Evolutionary conservation across 805 yeast species (phyloP).

Genomic region (Candida insectorum): DNA sequence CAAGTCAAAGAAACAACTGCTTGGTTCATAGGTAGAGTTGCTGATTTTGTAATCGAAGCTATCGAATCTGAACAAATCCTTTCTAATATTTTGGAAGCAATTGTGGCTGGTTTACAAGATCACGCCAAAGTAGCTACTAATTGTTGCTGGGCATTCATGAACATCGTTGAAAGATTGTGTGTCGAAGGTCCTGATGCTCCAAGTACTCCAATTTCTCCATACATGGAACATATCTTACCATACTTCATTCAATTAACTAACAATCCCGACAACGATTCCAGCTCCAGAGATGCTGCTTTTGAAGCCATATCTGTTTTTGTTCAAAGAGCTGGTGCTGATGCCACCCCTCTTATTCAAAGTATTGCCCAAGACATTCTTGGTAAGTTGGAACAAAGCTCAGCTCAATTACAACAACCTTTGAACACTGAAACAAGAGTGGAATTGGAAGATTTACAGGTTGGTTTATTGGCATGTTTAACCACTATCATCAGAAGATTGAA

Average conservation of each 20-base stretch:
- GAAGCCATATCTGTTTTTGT: conserved; percentile 88
- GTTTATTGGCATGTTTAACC: conserved; percentile 73
- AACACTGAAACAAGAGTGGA: conserved; percentile 69
- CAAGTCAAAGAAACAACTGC: conserved; percentile 97
- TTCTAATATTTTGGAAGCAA: conserved; percentile 69
- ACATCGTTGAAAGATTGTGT: conserved; percentile 79
- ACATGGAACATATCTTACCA: conserved; percentile 66
- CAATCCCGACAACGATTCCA: conserved; percentile 76
- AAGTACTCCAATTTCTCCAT: conserved; percentile 69
- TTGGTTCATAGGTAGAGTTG: conserved; percentile 97
- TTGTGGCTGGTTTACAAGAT: conserved; percentile 78
- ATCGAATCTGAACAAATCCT: conserved; percentile 64
- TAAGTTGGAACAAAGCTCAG: conserved; percentile 69
- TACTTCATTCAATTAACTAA: conserved; percentile 66
- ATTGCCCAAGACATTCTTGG: conserved; percentile 72
- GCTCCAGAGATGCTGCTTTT: conserved; percentile 93
- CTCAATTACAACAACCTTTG: conserved; percentile 46
- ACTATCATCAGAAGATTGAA: conserved; percentile 82
- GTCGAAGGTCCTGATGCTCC: conserved; percentile 45
- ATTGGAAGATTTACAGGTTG: conserved; percentile 86
- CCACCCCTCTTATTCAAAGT: conserved; percentile 62
- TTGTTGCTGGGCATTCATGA: conserved; percentile 96
- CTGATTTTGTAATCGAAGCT: conserved; percentile 79
- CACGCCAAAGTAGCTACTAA: conserved; percentile 94
- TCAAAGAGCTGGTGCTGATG: conserved; percentile 66